Conservation (phyloP, 2,329 filamentous ascomycete genomes). For the Tolypocladium sp. region DNA sequence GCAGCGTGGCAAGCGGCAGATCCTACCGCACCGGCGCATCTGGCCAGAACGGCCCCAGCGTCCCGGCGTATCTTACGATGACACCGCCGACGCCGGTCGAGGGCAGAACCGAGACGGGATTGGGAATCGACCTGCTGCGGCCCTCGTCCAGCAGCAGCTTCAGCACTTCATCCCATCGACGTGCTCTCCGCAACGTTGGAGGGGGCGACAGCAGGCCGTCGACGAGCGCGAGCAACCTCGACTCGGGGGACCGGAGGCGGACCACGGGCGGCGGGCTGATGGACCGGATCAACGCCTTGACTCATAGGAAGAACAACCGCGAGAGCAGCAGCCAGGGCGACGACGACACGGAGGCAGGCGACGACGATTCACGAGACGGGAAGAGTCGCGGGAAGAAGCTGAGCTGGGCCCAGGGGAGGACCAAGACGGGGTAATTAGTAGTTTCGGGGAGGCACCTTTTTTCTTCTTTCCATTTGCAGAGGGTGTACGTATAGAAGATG, state of each 20-base stretch:
- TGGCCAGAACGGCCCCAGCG: slow-evolving; percentile 13
- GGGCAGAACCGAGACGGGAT: slow-evolving; percentile 10
- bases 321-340: slow-evolving; percentile 11
- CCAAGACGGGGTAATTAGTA: slow-evolving; percentile 9
- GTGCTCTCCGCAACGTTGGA: slow-evolving; percentile 6
- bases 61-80: slow-evolving; percentile 36
- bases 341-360: slow-evolving; percentile 11
- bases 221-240: slow-evolving; percentile 20
- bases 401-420: slow-evolving; percentile 8
- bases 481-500: neutral
- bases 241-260: slow-evolving; percentile 16
- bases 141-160: slow-evolving; percentile 22
- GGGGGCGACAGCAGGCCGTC: slow-evolving; percentile 15
- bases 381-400: slow-evolving; percentile 3
- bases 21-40: slow-evolving; percentile 29
- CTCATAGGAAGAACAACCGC: slow-evolving; percentile 16
- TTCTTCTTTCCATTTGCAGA: neutral
- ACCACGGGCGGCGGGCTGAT: slow-evolving; percentile 20
- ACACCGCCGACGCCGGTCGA: slow-evolving; percentile 35
- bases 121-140: slow-evolving; percentile 21
- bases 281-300: slow-evolving; percentile 25
- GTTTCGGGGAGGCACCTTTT: neutral
- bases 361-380: slow-evolving; percentile 9
- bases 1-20: slow-evolving; percentile 38
- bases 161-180: slow-evolving; percentile 10